Conservation (phyloP, 352 stramenopile genomes). For the Lagenidium giganteum region DNA sequence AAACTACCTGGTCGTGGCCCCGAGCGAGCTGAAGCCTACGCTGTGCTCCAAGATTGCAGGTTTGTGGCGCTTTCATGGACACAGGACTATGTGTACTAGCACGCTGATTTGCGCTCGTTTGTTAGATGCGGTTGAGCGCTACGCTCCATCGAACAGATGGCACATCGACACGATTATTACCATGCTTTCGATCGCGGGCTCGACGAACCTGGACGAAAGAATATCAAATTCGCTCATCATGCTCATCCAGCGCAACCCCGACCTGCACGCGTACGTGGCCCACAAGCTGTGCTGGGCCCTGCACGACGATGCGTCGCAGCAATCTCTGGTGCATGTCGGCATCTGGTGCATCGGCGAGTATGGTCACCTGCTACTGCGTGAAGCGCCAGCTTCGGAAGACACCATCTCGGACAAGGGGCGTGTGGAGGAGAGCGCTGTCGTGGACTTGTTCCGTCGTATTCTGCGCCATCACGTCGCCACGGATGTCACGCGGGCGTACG, state of each 20-base stretch:
- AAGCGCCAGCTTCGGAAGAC: constrained; percentile 54
- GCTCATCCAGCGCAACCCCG: constrained; percentile 91
- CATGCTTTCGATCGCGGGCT: constrained; percentile 97
- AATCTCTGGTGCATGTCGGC: constrained; percentile 95
- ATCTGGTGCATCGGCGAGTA: constrained; percentile 99
- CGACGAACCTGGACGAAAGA: constrained; percentile 87
- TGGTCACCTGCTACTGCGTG: constrained; percentile 86
- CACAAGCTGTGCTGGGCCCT: constrained; percentile 97
- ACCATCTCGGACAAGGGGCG: constrained; percentile 56
- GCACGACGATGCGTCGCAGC: constrained; percentile 92
- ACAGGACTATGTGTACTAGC: background rate
- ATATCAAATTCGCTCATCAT: constrained; percentile 95
- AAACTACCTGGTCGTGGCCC: constrained; percentile 98
- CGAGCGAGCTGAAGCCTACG: constrained; percentile 91
- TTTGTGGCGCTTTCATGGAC: constrained; percentile 26
- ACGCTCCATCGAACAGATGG: constrained; percentile 83
- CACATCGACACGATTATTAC: constrained; percentile 98
- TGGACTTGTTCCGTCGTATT: constrained; percentile 78
- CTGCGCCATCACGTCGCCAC: constrained; percentile 79
- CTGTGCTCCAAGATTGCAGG: constrained; percentile 94
- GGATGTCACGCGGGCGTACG: constrained; percentile 78
- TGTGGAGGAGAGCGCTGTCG: constrained; percentile 60
- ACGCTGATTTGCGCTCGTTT: constrained; percentile 3
- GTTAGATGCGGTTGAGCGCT: constrained; percentile 79
- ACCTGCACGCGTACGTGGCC: constrained; percentile 92